Conservation (phyloP, 306 rosid genomes). For the Crataegus laevigata region DNA sequence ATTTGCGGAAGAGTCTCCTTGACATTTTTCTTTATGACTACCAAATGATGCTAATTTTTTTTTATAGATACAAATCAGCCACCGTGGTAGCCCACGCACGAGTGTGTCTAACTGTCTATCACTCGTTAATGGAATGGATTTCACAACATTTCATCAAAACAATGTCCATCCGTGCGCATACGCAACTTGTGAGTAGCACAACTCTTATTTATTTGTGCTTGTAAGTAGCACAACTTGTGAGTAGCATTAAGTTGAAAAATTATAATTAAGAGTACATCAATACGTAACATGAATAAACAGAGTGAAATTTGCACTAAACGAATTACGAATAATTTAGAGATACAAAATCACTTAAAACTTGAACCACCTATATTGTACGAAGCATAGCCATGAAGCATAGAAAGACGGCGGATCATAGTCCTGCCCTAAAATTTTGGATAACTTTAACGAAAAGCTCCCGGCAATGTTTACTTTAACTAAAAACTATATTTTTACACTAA, state of each 20-base stretch:
- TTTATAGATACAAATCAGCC: not conserved
- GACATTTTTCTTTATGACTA: too few species aligned
- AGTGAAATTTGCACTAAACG: not conserved
- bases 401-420: too few species aligned
- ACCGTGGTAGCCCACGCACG: accelerated
- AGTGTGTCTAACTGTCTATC: not conserved
- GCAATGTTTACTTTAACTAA: too few species aligned
- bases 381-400: not conserved
- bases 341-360: too few species aligned
- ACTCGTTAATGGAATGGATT: not conserved
- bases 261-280: too few species aligned
- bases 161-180: not conserved
- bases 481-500: too few species aligned
- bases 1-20: accelerated
- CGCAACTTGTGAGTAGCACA: not conserved
- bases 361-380: too few species aligned
- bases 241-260: not conserved
- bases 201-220: not conserved
- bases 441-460: too few species aligned
- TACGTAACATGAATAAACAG: not conserved
- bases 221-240: too few species aligned
- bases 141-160: not conserved
- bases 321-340: too few species aligned
- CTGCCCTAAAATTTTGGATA: not conserved
- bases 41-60: too few species aligned